A percentile compares a stretch with the other conserved stretches of the same genome.
phyloP scores from a whole-genome alignment of 75 land plant genomes.

The Sequoiadendron giganteum region DNA sequence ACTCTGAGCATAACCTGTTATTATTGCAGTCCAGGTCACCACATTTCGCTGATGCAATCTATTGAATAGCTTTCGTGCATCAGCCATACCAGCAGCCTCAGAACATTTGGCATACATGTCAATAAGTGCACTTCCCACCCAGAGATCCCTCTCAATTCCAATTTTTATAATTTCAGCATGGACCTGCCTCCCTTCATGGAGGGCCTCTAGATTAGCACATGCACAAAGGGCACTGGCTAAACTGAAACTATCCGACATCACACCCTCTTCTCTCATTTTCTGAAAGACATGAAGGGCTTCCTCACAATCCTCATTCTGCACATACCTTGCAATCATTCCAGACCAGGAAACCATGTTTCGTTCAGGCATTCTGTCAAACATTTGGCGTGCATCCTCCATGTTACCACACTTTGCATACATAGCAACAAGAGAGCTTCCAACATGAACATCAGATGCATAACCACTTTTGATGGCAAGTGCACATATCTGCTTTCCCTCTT shows the following conservation, averaged over 20 bases:
- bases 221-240: constrained; percentile 62
- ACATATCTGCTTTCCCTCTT: constrained; percentile 11
- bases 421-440: constrained; percentile 15
- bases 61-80: constrained; percentile 44
- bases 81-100: constrained; percentile 20
- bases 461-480: constrained; percentile 13
- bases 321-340: constrained; percentile 48
- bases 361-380: constrained; percentile 47
- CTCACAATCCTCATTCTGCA: constrained; percentile 23
- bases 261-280: constrained; percentile 40
- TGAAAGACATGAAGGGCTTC: constrained; percentile 40
- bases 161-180: constrained; percentile 47
- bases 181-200: constrained; percentile 41
- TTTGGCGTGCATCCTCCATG: constrained; percentile 26
- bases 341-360: constrained; percentile 62
- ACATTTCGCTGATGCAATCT: constrained; percentile 35
- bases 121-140: constrained; percentile 62
- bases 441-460: constrained; percentile 10
- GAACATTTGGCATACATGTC: constrained; percentile 66
- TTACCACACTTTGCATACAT: constrained; percentile 53
- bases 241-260: constrained; percentile 32
- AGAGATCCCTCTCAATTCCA: constrained; percentile 35
- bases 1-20: constrained; percentile 52
- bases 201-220: constrained; percentile 38
- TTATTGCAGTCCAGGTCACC: constrained; percentile 67